These are phyloP conservation scores for Boletus sp. DNA, from an alignment of 1,284 basidiomycete genomes.

Conservation along the genomic window DNA sequence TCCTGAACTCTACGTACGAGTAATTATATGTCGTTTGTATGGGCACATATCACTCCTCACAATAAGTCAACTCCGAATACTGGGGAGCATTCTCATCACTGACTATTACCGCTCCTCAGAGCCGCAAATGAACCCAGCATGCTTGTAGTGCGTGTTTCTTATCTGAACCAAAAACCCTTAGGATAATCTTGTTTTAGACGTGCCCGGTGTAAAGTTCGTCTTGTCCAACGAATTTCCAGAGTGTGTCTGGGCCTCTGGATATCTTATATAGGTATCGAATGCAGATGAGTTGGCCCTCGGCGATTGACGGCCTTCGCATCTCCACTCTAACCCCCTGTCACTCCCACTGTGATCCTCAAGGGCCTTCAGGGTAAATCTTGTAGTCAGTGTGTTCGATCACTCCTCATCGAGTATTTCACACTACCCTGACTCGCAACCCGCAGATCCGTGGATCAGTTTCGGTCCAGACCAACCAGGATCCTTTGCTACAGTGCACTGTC, in stretches of 20 bases:
- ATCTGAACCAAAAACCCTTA: no score
- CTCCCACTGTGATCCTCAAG: no score
- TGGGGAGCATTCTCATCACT: not conserved
- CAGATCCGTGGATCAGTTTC: no score
- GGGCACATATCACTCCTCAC: not conserved
- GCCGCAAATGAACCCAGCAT: not conserved
- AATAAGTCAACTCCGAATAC: not conserved
- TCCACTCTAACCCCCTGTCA: no score
- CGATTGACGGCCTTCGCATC: no score
- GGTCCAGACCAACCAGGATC: no score
- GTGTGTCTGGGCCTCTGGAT: not conserved
- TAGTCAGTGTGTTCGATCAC: no score
- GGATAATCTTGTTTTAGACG: not conserved
- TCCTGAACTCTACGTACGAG: slow-evolving; percentile 54
- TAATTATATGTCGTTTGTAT: slow-evolving; percentile 11
- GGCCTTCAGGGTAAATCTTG: no score
- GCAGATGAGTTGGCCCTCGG: no score
- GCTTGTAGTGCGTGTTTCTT: not conserved
- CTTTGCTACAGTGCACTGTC: no score
- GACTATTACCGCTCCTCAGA: not conserved
- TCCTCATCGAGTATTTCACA: no score
- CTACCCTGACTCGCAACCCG: no score
- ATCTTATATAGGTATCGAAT: not conserved
- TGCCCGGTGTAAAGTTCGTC: not conserved
- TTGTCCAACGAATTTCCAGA: not conserved